Conservation (phyloP, 176 grass and related monocot genomes). For the Bothriochloa decipiens region DNA sequence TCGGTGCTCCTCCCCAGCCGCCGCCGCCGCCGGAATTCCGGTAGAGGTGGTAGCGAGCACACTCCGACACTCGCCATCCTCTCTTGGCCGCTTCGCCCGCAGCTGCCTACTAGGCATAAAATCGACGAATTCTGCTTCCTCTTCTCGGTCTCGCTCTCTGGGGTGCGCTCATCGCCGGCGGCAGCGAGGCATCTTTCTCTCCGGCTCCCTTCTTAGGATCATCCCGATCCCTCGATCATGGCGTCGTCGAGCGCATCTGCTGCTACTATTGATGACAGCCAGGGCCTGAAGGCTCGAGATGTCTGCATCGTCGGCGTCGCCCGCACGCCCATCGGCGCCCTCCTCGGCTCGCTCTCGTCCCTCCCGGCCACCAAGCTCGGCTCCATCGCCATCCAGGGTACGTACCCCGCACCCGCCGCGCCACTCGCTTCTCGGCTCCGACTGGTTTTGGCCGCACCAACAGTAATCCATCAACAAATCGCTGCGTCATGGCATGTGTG, state of each 20-base stretch:
- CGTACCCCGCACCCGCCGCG: not conserved
- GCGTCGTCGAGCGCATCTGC: not conserved
- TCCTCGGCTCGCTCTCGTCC: conserved; percentile 85
- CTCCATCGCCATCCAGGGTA: conserved; percentile 84
- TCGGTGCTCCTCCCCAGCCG: not conserved
- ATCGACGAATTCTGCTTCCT: not conserved
- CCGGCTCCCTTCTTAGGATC: not conserved
- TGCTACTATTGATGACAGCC: not conserved
- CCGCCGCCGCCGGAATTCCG: not conserved
- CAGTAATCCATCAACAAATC: not conserved
- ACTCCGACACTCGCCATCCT: not conserved
- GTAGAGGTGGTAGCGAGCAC: not conserved
- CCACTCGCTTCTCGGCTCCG: not conserved
- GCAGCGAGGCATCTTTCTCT: not conserved
- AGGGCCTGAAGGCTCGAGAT: conserved; percentile 45
- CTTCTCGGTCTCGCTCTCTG: not conserved
- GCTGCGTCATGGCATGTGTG: not conserved
- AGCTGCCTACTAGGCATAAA: not conserved
- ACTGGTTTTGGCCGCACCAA: not conserved
- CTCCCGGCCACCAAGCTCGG: conserved; percentile 84
- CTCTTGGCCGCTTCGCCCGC: not conserved
- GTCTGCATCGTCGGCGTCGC: conserved; percentile 86
- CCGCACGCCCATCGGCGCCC: conserved; percentile 81
- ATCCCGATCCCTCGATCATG: not conserved
- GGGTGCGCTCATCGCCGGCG: not conserved